phyloP scores from a whole-genome alignment of 805 yeast genomes.

The Sugiyamaella smithiae region DNA sequence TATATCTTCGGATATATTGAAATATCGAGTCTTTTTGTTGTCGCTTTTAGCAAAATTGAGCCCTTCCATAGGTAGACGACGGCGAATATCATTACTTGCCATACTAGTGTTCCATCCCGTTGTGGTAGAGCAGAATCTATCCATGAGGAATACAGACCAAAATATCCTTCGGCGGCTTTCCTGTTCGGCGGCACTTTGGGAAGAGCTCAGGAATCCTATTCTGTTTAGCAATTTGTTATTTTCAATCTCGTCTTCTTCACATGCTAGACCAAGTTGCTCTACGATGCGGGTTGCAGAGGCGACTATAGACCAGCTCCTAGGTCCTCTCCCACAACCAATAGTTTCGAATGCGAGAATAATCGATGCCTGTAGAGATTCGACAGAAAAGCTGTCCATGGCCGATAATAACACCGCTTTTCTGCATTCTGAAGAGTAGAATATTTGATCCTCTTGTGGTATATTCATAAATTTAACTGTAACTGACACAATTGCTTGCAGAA shows the following conservation, averaged over 20 bases:
- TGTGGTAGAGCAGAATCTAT: slow-evolving; percentile 16
- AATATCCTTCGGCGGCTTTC: slow-evolving; percentile 18
- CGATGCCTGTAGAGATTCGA: slow-evolving; percentile 18
- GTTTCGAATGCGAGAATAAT: slow-evolving; percentile 20
- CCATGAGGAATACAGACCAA: slow-evolving; percentile 18
- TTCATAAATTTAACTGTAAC: slow-evolving; percentile 12
- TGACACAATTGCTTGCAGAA: slow-evolving; percentile 18
- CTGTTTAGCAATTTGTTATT: slow-evolving; percentile 12
- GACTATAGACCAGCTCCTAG: slow-evolving; percentile 21
- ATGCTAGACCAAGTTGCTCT: slow-evolving; percentile 18
- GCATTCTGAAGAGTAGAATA: slow-evolving; percentile 13
- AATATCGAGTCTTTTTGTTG: slow-evolving; percentile 8
- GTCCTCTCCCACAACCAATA: slow-evolving; percentile 18
- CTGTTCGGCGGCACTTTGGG: slow-evolving; percentile 10
- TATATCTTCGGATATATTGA: slow-evolving; percentile 12
- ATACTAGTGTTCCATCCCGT: slow-evolving; percentile 21
- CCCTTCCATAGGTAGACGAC: slow-evolving; percentile 18
- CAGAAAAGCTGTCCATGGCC: slow-evolving; percentile 18
- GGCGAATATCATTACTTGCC: slow-evolving; percentile 11
- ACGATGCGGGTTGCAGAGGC: slow-evolving; percentile 18
- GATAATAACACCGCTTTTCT: slow-evolving; percentile 15
- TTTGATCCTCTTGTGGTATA: slow-evolving; percentile 10
- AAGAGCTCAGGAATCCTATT: slow-evolving; percentile 15
- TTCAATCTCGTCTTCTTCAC: slow-evolving; percentile 18
- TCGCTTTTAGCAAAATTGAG: neutral